These are phyloP conservation scores for Vigna mungo DNA, from an alignment of 306 rosid species.

Conservation along the genomic window DNA sequence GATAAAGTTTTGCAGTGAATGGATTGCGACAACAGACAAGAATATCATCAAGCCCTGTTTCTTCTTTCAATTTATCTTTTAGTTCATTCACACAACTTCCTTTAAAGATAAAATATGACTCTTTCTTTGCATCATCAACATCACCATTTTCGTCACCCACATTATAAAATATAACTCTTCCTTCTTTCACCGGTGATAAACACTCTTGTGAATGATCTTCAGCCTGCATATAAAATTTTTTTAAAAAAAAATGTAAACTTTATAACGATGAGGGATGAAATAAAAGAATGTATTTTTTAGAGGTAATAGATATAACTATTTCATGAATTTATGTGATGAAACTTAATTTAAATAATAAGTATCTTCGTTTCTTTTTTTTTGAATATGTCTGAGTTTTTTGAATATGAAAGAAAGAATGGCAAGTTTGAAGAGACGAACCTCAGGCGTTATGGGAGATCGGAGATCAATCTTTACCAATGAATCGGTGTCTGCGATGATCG, in stretches of 20 bases:
- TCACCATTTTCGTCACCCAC: conserved; percentile 71
- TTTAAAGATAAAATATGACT: conserved; percentile 60
- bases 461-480: conserved; percentile 52
- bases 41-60: conserved; percentile 59
- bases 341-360: background rate
- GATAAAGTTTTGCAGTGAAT: conserved; percentile 73
- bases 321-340: too few species aligned
- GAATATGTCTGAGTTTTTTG: background rate
- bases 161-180: conserved; percentile 67
- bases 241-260: too few species aligned
- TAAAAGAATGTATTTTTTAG: too few species aligned
- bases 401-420: background rate
- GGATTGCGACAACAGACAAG: conserved; percentile 80
- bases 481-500: background rate
- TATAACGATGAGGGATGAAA: too few species aligned
- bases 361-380: background rate
- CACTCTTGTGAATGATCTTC: background rate
- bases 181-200: conserved; percentile 54
- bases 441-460: conserved; percentile 31
- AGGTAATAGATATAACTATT: too few species aligned
- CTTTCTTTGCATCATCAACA: conserved; percentile 44
- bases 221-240: conserved; percentile 23
- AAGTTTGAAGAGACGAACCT: conserved; percentile 54
- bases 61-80: conserved; percentile 60
- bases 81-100: conserved; percentile 66